phyloP scores from a whole-genome alignment of 305 asterid genomes.

The Lippia alba region DNA sequence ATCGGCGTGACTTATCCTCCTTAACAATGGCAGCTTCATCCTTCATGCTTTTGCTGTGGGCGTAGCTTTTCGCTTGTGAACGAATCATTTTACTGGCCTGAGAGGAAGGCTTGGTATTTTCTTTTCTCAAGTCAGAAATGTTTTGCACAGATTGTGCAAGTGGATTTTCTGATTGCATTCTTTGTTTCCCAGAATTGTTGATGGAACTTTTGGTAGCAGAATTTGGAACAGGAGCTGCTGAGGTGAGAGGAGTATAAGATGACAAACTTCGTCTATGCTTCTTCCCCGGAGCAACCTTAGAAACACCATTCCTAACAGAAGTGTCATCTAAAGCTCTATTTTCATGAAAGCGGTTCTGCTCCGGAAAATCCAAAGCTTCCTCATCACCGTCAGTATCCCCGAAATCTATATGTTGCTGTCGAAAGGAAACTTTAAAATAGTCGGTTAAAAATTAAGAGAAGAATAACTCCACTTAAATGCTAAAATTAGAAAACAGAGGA shows the following conservation, averaged over 20 bases:
- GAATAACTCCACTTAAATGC: slow-evolving; percentile 44
- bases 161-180: slow-evolving; percentile 64
- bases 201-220: slow-evolving; percentile 51
- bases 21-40: slow-evolving; percentile 52
- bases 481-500: slow-evolving; percentile 35
- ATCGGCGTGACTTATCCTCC: slow-evolving; percentile 57
- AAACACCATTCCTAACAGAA: slow-evolving; percentile 46
- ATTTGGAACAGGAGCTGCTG: slow-evolving; percentile 54
- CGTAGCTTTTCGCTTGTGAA: slow-evolving; percentile 52
- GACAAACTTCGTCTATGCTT: slow-evolving; percentile 46
- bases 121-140: slow-evolving; percentile 61
- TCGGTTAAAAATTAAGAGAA: slow-evolving; percentile 58
- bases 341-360: slow-evolving; percentile 48
- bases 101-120: slow-evolving; percentile 66
- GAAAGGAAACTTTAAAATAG: slow-evolving; percentile 55
- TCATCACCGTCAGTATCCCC: slow-evolving; percentile 62
- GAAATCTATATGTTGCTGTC: slow-evolving; percentile 64
- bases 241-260: slow-evolving; percentile 53
- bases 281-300: slow-evolving; percentile 49
- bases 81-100: slow-evolving; percentile 60
- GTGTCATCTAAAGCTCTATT: slow-evolving; percentile 50
- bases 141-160: slow-evolving; percentile 62
- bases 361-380: slow-evolving; percentile 52
- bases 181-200: slow-evolving; percentile 52
- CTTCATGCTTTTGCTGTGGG: slow-evolving; percentile 57